Base-by-base conservation (phyloP, 2,329 filamentous ascomycete genomes). In the Trichoderma pleuroti region DNA sequence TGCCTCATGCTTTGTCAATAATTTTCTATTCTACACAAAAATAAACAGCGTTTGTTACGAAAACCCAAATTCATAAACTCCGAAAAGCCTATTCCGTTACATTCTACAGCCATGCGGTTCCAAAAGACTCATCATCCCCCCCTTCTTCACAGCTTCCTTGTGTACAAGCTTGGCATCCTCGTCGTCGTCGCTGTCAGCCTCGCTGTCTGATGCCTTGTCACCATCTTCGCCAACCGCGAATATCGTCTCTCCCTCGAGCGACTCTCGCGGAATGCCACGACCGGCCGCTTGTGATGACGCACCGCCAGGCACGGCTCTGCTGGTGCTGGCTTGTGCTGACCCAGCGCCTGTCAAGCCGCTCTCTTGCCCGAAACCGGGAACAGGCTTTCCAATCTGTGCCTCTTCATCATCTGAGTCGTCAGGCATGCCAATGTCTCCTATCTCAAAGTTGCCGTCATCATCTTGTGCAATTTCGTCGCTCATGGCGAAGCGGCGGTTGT, bases 401-500 rank as follows among this genome's bases (percentile, higher is more conserved):
- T 89, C 86, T 76, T 91, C 88, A 24, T 82, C 78, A 2, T 88
- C 86, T 64, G 86, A 89, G 73, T 90, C 87, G 67, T 90, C 90
- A 4, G 88, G 87, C 64, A 93, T 92, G 65, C 93, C 93, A 73
- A 99, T 92, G 70, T 96, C 96, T 62, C 92, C 92, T 79, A 99
- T 97, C 79, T 98, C 96, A 79, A 99, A 99, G 59, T 86, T 88
- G 42, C 96, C 96, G 78, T 98, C 95, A 76, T 99, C 96, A 77
- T 99, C 96, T 87, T 98, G 96, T 3, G 96, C 95, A 78, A 99
- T 91, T 88, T 99, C 96, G 78, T 99, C 96, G 83, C 93, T 97
- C 96, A 99, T 99, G 73, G 96, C 96, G 77, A 99, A 99, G 70
- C 96, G 90, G 76, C 94, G 89, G 83, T 99, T 99, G 82, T 99